These are phyloP conservation scores for Penicillium sp. DNA, from an alignment of 2,329 filamentous ascomycete species.

Conservation along the genomic window DNA sequence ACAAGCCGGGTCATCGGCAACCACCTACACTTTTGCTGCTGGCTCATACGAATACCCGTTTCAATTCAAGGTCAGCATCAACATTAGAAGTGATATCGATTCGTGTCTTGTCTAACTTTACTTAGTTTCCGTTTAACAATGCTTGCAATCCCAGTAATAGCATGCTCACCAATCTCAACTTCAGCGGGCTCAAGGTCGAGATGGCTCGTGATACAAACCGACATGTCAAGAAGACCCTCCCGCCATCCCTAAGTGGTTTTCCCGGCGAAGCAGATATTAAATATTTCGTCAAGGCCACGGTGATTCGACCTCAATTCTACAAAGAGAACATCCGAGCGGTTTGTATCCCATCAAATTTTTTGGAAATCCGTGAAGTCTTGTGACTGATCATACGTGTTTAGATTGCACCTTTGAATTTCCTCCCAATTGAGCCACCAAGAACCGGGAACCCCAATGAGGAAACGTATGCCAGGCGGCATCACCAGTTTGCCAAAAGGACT, in stretches of 20 bases:
- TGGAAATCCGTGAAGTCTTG: neutral
- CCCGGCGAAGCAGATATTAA: constrained; percentile 81
- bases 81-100: too few species aligned
- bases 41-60: constrained; percentile 48
- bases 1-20: constrained; percentile 30
- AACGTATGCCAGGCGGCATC: constrained; percentile 70
- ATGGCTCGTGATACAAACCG: constrained; percentile 42
- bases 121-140: constrained; percentile 48
- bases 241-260: constrained; percentile 82
- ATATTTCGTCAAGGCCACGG: constrained; percentile 94
- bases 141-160: constrained; percentile 43
- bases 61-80: constrained; percentile 41
- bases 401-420: constrained; percentile 66
- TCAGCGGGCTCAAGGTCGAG: constrained; percentile 43
- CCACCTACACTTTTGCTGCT: constrained; percentile 42
- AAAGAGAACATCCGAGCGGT: constrained; percentile 74
- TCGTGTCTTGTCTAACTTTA: constrained; percentile 3
- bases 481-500: constrained; percentile 49
- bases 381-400: constrained; percentile 9
- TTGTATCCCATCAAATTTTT: too few species aligned
- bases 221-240: constrained; percentile 80
- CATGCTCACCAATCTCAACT: constrained; percentile 44
- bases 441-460: constrained; percentile 63
- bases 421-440: constrained; percentile 86
- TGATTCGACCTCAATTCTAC: constrained; percentile 79